phyloP scores from a whole-genome alignment of 1,139 yeast genomes.

The Suhomyces maxii region DNA sequence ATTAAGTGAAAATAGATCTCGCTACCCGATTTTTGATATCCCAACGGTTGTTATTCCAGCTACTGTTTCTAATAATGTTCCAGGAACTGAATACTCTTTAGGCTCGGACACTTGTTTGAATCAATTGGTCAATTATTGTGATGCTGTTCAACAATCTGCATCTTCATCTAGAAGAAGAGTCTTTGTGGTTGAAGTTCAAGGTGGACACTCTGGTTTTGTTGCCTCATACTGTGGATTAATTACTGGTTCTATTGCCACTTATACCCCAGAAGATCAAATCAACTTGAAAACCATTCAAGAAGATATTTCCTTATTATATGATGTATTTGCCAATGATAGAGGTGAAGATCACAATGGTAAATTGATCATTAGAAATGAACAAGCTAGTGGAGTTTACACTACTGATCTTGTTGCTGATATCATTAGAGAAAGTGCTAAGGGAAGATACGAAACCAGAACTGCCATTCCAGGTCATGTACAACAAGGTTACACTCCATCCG shows the following conservation, averaged over 20 bases:
- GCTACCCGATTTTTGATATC: conserved; percentile 72
- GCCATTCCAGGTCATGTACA: conserved; percentile 98
- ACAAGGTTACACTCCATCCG: conserved; percentile 95
- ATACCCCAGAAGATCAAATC: conserved; percentile 73
- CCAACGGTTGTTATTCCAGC: conserved; percentile 81
- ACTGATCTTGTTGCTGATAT: conserved; percentile 83
- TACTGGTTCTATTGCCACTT: conserved; percentile 73
- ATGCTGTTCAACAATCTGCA: conserved; percentile 76
- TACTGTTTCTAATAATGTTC: conserved; percentile 82
- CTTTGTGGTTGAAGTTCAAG: conserved; percentile 83
- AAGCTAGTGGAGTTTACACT: conserved; percentile 78
- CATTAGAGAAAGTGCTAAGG: conserved; percentile 72
- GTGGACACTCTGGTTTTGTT: conserved; percentile 80
- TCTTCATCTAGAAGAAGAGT: conserved; percentile 77
- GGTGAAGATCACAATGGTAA: conserved; percentile 78
- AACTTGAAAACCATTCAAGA: conserved; percentile 57
- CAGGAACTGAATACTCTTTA: conserved; percentile 78
- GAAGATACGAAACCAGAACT: conserved; percentile 84
- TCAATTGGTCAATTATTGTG: conserved; percentile 73
- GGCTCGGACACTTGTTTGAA: conserved; percentile 82
- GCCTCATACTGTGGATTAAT: conserved; percentile 69
- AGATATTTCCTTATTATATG: conserved; percentile 59
- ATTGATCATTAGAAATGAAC: conserved; percentile 78
- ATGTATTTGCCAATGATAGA: conserved; percentile 55
- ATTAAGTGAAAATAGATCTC: conserved; percentile 59